Evolutionary conservation across 306 rosid genomes (phyloP), one percentile per base, ranked within the genome.

Genomic region (Acacia crassicarpa): DNA sequence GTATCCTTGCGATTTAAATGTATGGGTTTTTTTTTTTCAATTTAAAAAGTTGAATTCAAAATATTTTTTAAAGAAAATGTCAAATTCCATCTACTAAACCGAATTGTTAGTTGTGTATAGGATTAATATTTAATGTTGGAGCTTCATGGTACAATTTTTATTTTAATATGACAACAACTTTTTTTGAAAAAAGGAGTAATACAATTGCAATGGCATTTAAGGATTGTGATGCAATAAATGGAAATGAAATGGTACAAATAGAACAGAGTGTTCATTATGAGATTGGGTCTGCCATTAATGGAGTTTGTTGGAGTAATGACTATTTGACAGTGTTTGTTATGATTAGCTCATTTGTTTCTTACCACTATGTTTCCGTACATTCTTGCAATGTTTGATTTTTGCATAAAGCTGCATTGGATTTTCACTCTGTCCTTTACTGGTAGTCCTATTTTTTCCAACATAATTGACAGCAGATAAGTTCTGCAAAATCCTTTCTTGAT

Each of bases 91-190:
- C 25, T 9, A 56, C 12, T 3, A 17, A 12, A 54, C 12, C 32
- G 10, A 2, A 58, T 22, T 9, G 65, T 58, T 22, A 0, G 30
- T 62, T 81, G 81, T 81, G 32, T 72, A 51, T 74, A 74, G 80
- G 80, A 84, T 67, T 14, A 14, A 48, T 40, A 38, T 10, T 41
- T n/a, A 68, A 74, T 69, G 83, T 53, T 81, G 25, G 25, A 54
- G 83, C 43, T 68, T 75, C 59, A 46, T 72, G 69, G 73, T 70
- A 25, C 45, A 59, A 51, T 1, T 54, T 54, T 17, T 20, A 20
- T 10, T 62, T 67, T 22, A 74, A 12, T 71, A 51, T 76, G 17
- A 63, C 67, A 67, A 67, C 16, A 0, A 19, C 59, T 19, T n/a
- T 49, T 49, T 48, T 48, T 2, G 13, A n/a, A n/a, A n/a, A 66